These are phyloP conservation scores for Neoboletus subvelutipes DNA, from an alignment of 768 basidiomycete genomes.

Conservation along the genomic window DNA sequence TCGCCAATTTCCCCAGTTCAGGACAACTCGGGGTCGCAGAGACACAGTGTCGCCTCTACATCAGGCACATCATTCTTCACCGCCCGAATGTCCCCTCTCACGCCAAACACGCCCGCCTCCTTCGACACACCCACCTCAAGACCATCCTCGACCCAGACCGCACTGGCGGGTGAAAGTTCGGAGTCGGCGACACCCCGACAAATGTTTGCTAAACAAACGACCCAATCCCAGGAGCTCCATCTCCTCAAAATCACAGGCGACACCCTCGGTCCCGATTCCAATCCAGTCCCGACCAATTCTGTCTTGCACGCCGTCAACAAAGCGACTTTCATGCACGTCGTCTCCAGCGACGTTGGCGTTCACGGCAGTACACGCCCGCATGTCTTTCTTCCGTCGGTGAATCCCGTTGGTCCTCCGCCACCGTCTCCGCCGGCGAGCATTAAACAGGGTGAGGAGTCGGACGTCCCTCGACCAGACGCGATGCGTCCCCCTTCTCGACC, in stretches of 20 bases:
- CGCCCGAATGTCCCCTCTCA: conserved; percentile 25
- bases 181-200: conserved; percentile 35
- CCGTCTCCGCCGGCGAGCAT: conserved; percentile 53
- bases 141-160: conserved; percentile 38
- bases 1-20: conserved; percentile 14
- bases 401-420: conserved; percentile 51
- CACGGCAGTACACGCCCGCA: conserved; percentile 2
- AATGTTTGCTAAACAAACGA: conserved; percentile 26
- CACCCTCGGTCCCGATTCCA: conserved; percentile 42
- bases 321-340: conserved; percentile 34
- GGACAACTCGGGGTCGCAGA: conserved; percentile 15
- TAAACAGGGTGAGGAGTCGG: conserved; percentile 18
- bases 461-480: conserved; percentile 24
- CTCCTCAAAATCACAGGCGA: conserved; percentile 55
- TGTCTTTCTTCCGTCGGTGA: background rate
- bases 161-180: conserved; percentile 14
- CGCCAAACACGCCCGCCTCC: conserved; percentile 21
- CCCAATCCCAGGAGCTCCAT: conserved; percentile 47
- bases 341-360: conserved; percentile 22
- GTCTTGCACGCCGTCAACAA: conserved; percentile 37
- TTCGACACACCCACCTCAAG: conserved; percentile 29
- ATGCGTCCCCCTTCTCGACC: conserved; percentile 28
- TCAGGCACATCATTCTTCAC: conserved; percentile 29
- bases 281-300: conserved; percentile 32
- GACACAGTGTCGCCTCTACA: conserved; percentile 28